Conservation (phyloP, 129 eudicot species). For the Tanacetum coccineum region DNA sequence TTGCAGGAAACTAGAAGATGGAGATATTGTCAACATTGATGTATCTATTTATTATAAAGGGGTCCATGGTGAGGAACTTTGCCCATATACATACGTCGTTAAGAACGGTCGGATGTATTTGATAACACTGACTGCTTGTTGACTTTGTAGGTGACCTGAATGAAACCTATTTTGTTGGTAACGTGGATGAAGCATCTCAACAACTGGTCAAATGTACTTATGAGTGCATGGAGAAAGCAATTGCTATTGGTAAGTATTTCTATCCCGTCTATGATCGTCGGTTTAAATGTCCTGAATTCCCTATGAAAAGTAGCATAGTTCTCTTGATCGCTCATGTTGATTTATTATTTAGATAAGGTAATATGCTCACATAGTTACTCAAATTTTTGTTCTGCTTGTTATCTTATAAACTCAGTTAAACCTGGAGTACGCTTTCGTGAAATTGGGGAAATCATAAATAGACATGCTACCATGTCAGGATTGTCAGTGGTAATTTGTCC, state of each 20-base stretch:
- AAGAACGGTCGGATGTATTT: background rate
- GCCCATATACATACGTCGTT: background rate
- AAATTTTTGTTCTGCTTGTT: constrained; percentile 14
- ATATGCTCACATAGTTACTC: background rate
- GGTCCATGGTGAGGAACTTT: constrained; percentile 66
- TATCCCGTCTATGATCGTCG: background rate
- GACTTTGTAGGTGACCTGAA: constrained; percentile 67
- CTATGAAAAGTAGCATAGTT: constrained; percentile 8
- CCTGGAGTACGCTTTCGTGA: constrained; percentile 98
- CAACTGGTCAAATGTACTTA: constrained; percentile 79
- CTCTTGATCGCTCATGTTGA: background rate
- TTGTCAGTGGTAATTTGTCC: constrained; percentile 70
- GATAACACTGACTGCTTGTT: constrained; percentile 9
- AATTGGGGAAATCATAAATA: constrained; percentile 81
- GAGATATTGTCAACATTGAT: constrained; percentile 94
- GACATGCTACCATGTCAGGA: constrained; percentile 96
- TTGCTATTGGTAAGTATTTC: constrained; percentile 59
- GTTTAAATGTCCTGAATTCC: background rate
- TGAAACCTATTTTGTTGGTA: constrained; percentile 92
- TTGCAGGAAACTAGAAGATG: constrained; percentile 89
- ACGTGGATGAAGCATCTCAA: constrained; percentile 82
- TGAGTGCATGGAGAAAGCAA: constrained; percentile 94
- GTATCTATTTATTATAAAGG: constrained; percentile 84
- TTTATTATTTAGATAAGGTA: background rate
- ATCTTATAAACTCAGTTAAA: constrained; percentile 47